Conservation (phyloP, 2,329 filamentous ascomycete species). For the Trichocomaceae sp. region DNA sequence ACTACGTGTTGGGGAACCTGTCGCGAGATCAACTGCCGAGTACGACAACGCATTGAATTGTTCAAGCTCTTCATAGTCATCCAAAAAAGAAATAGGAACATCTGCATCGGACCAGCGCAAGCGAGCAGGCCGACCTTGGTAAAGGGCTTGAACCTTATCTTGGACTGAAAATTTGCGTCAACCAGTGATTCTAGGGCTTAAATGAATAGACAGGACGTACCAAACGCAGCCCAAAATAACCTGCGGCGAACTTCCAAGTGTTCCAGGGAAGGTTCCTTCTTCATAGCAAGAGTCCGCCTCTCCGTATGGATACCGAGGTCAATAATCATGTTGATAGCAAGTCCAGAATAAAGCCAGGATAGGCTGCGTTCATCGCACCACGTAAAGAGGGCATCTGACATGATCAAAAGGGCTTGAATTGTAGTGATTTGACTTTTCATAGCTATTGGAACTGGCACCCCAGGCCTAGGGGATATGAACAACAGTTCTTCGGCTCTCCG, state of each 20-base stretch:
- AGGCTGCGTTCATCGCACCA: conserved; percentile 12
- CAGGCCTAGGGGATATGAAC: background rate
- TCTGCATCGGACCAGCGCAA: conserved; percentile 1
- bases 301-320: conserved; percentile 8
- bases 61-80: conserved; percentile 12
- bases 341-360: conserved; percentile 11
- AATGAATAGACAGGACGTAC: background rate
- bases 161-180: background rate
- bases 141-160: conserved; percentile 10
- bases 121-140: conserved; percentile 9
- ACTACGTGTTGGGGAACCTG: conserved; percentile 4
- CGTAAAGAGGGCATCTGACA: conserved; percentile 9
- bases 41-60: conserved; percentile 7
- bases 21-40: background rate
- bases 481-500: conserved; percentile 6
- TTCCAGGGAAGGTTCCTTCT: conserved; percentile 1
- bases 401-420: conserved; percentile 11
- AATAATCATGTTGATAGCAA: conserved; percentile 11
- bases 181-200: background rate
- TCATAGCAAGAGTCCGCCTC: background rate
- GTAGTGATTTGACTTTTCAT: conserved; percentile 11
- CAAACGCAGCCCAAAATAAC: conserved; percentile 9
- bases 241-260: conserved; percentile 9
- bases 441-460: background rate
- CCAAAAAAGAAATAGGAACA: conserved; percentile 8